Evolutionary conservation across 1,139 yeast genomes (phyloP), one percentile per base, ranked within the genome.

Genomic region (Kazachstania sp.): DNA sequence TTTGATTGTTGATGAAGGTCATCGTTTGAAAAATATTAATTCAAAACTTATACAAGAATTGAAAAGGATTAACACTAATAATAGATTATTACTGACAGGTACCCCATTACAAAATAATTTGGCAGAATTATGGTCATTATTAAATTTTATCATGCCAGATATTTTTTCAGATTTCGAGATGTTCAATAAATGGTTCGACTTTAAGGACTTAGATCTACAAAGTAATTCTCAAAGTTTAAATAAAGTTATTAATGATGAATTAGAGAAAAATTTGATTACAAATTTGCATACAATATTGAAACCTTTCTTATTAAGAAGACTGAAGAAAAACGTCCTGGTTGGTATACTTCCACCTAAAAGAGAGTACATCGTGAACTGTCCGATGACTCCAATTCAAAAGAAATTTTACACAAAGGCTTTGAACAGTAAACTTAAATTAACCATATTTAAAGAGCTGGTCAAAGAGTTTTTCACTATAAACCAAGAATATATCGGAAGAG

Each of bases 1-100:
- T 61, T 69, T 92, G 47, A 85, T 88, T 44, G 95, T 90, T n/a
- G 97, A 90, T 65, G 97, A 90, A 65, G 97, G 97, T 5, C 97
- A 90, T 66, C 72, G 97, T 39, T 70, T 90, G 54, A 92, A 90
- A 59, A 90, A 90, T 61, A 77, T 81, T 55, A 81, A 88, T 55
- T 85, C 95, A 62, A 70, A 81, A 53, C 71, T 90, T 51, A 83
- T 90, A 47, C 75, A 75, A 47, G 80, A 81, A 51, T 72, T 90
- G 54, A 88, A 86, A 58, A 74, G 73, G 54, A 71, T 86, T 31
- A 71, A 77, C 32, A 81, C 82, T 0, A 71, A 78, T 1, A 90
- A 90, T 60, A 71, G 96, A 51, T 68, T 90, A 44, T 68, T 90
- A 37, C 70, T 90, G 15, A 90, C 97, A 0, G 97, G 97, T 16